Evolutionary conservation across 2,329 filamentous ascomycete species (phyloP).

Genomic region (Coniochaeta pulveracea): DNA sequence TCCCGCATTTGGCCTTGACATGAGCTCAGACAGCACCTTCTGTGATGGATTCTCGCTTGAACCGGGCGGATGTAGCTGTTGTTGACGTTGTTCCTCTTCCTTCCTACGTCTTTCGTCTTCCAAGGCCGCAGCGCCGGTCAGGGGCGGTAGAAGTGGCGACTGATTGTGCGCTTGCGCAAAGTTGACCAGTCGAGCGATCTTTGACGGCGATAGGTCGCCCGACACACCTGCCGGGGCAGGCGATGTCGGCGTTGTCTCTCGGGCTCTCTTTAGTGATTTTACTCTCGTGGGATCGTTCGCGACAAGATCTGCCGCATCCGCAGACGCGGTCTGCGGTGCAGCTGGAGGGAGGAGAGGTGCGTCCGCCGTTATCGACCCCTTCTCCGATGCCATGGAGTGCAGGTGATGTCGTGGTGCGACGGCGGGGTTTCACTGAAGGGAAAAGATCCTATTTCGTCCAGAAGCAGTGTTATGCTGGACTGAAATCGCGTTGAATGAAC

Average conservation of each 20-base stretch:
- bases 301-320: slow-evolving; percentile 24
- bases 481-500: no score
- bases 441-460: no score
- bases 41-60: slow-evolving; percentile 44
- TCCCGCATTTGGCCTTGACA: slow-evolving; percentile 37
- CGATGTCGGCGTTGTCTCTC: slow-evolving; percentile 33
- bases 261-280: slow-evolving; percentile 33
- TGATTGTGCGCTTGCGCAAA: no score
- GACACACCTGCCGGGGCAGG: slow-evolving; percentile 18
- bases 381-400: slow-evolving; percentile 40
- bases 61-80: slow-evolving; percentile 26
- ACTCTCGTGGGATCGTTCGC: slow-evolving; percentile 24
- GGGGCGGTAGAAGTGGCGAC: slow-evolving; percentile 24
- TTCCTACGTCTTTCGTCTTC: slow-evolving; percentile 40
- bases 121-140: slow-evolving; percentile 42
- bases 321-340: slow-evolving; percentile 22
- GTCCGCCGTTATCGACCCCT: slow-evolving; percentile 40
- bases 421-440: no score
- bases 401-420: no score
- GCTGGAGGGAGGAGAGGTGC: slow-evolving; percentile 27
- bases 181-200: slow-evolving; percentile 37
- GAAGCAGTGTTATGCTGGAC: neutral
- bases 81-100: slow-evolving; percentile 32
- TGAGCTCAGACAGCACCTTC: slow-evolving; percentile 38
- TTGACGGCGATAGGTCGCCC: slow-evolving; percentile 36